Base-by-base conservation (phyloP, 73 alveolate genomes). In the Paramecium caudatum region DNA sequence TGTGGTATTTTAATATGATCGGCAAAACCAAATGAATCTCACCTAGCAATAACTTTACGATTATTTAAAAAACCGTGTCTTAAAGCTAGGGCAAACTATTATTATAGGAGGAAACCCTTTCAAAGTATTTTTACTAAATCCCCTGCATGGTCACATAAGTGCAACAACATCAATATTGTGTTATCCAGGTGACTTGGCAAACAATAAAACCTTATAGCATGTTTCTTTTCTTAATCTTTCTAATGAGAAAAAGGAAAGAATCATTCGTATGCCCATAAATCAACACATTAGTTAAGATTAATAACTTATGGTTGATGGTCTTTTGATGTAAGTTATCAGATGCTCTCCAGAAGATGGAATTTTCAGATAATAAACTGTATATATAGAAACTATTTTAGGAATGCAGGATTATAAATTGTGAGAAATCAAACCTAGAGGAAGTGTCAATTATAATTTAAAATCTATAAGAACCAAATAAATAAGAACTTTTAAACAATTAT, bases 261-360 rank as follows among this genome's bases (percentile, higher is more conserved):
- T 74, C 9, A 30, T 37, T 1, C 4, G 39, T 1, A 34, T 45
- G 6, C 88, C 65, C 7, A 41, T 74, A 7, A 74, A 74, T 27
- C 10, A 23, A 4, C 88, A 74, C 43, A 30, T 74, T 6, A 41
- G 69, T 12, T 16, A 74, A 74, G 88, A 74, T 74, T 13, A 74
- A 74, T 45, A 27, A 43, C 5, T 74, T 7, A 16, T 27, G 5
- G 43, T 74, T 16, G 65, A 74, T 41, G 88, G 88, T 19, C 13
- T 16, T 0, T 25, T 27, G 5, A 27, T 41, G 43, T 10, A 74
- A 39, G 88, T 74, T 16, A 74, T 74, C 3, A 16, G 47, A 13
- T 41, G 88, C 21, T 19, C 16, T 4, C 88, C 88, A 39, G 88
- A 74, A 43, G 46, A 74, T 43, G 88, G 88, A 21, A 41, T 74